phyloP scores from a whole-genome alignment of 208 protist species.

The Trichomonas vaginalis region DNA sequence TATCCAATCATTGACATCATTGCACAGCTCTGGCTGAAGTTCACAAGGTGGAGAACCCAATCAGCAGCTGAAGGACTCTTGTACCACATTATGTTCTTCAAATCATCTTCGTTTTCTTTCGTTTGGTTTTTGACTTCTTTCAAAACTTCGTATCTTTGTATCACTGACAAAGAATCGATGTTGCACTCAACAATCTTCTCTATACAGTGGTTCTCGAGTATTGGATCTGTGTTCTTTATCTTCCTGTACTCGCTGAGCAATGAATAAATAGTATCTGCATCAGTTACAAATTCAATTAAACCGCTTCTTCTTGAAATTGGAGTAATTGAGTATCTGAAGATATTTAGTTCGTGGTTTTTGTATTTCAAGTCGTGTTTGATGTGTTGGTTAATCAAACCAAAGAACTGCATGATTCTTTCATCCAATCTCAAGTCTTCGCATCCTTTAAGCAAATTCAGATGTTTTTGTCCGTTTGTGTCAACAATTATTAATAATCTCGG shows the following conservation, averaged over 20 bases:
- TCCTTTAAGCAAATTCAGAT: background rate
- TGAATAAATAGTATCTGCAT: background rate
- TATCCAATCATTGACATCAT: constrained; percentile 83
- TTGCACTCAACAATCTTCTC: background rate
- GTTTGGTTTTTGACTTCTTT: background rate
- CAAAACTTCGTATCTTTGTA: background rate
- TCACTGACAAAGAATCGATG: background rate
- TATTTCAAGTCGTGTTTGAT: background rate
- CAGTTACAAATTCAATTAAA: background rate
- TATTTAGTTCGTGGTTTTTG: background rate
- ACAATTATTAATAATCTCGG: background rate
- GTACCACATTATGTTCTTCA: background rate
- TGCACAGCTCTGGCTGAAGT: constrained; percentile 54
- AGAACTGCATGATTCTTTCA: constrained; percentile 4
- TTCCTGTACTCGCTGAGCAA: background rate
- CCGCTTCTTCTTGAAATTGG: background rate
- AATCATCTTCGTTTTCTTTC: background rate
- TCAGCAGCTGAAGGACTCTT: background rate
- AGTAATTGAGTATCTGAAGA: background rate
- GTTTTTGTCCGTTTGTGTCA: background rate
- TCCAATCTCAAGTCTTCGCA: background rate
- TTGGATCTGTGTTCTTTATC: background rate
- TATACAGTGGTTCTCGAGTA: background rate
- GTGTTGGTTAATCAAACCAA: background rate
- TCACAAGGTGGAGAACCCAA: background rate